These are phyloP conservation scores for Helotiales sp. DNA, from an alignment of 2,329 filamentous ascomycete species.

Conservation along the genomic window DNA sequence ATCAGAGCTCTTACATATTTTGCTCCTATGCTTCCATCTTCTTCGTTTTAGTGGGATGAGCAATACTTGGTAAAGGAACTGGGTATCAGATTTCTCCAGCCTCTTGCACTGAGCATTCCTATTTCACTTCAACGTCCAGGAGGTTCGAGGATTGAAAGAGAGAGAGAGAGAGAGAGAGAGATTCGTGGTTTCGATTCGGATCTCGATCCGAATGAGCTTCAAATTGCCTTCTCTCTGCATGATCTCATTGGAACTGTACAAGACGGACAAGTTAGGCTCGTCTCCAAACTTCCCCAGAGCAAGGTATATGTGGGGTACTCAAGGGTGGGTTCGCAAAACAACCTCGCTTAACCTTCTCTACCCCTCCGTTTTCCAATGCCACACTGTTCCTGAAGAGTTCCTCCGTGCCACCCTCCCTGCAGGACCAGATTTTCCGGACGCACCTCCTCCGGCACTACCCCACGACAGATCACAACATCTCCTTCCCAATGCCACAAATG, in stretches of 20 bases:
- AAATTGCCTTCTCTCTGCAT: neutral
- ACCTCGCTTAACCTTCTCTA: neutral
- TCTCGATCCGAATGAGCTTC: neutral
- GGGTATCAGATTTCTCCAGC: neutral
- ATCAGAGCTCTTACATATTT: neutral
- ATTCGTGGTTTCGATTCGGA: neutral
- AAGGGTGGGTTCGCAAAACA: neutral
- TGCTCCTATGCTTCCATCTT: too few species aligned
- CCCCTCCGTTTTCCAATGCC: slow-evolving; percentile 10
- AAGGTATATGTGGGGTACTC: neutral
- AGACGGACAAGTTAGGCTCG: neutral
- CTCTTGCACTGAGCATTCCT: neutral
- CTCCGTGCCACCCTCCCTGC: neutral
- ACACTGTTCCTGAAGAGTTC: neutral
- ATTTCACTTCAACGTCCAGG: neutral
- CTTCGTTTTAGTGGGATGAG: neutral
- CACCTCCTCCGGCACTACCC: slow-evolving; percentile 12
- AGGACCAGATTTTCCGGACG: neutral
- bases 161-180: too few species aligned
- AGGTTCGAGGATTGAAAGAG: too few species aligned
- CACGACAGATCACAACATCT: too few species aligned
- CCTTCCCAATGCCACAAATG: slow-evolving; percentile 14
- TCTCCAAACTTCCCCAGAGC: slow-evolving; percentile 1
- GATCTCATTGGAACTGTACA: neutral
- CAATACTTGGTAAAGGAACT: neutral